Evolutionary conservation across 192 early-diverging fungal species (phyloP), one percentile per base, ranked within the genome.

Genomic region (Powellomyces hirtus): DNA sequence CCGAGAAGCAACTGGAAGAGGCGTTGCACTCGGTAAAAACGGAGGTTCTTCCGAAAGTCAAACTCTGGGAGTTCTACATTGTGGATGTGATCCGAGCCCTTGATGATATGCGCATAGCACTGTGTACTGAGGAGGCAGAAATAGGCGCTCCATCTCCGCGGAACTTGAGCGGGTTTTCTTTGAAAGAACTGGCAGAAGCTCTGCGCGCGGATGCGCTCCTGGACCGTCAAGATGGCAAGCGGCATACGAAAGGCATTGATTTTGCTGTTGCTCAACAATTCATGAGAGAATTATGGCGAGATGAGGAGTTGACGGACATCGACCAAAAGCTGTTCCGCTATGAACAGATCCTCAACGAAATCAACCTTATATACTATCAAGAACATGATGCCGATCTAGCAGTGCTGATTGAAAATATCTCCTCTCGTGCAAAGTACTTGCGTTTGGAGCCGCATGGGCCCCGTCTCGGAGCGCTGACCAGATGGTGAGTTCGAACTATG

Each of bases 11-110:
- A 26, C 77, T 97, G 35, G 76, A 90, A 31, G 31, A 66, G 1
- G 77, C 92, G 53, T 82, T 98, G 75, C 71, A 79, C 2, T 78
- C 66, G 8, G 79, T 84, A 55, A 44, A 58, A 20, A 61, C 34
- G 29, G 69, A 45, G 0, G 63, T 74, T 4, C 57, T 84, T 6
- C 75, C 77, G 1, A 50, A 57, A n/a, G 50, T 85, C 11, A 80
- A 81, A 18, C 80, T 99, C 63, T 98, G 94, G 90, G 91, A 98
- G 69, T 97, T 87, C 66, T 94, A 95, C 57, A 88, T 89, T 0
- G 73, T 99, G 27, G 64, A 82, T 67, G 72, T 72, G 2, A 52
- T 40, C n/a, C 14, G 22, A 40, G 14, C 24, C 10, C 50, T 77
- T 13, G 53, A 42, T 1, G 69, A 74, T 35, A 52, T 83, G 27